Percentiles rank a stretch among this genome's conserved stretches.
These are phyloP conservation scores for Acidomyces sp. DNA, from an alignment of 495 filamentous ascomycete species.

Conservation along the genomic window DNA sequence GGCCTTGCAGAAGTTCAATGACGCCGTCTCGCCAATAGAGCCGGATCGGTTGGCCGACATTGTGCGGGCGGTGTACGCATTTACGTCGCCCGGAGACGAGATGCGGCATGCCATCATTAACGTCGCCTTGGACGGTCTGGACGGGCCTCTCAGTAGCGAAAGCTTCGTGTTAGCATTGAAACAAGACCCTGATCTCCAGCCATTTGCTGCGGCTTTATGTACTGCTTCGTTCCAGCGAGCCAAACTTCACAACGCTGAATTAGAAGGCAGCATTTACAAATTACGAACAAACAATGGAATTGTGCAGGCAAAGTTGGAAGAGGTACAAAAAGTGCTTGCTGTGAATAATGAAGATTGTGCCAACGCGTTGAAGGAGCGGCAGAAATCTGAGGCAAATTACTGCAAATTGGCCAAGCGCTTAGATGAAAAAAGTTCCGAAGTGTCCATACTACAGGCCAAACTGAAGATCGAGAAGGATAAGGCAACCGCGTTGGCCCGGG, in stretches of 20 bases:
- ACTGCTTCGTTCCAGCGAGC: neutral
- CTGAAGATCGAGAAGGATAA: no score
- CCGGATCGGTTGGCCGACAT: neutral
- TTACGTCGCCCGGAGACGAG: neutral
- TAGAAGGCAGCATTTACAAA: no score
- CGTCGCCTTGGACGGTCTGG: neutral
- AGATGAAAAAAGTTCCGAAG: no score
- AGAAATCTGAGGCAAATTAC: no score
- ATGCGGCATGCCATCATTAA: neutral
- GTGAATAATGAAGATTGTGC: no score
- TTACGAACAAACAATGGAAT: no score
- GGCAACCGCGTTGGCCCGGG: no score
- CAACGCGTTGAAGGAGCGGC: no score
- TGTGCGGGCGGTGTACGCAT: neutral
- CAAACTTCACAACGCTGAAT: neutral
- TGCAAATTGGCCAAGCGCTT: no score
- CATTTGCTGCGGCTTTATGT: neutral
- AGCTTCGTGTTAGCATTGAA: neutral
- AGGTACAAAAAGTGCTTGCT: no score
- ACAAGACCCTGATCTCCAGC: neutral
- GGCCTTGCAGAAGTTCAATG: conserved; percentile 1
- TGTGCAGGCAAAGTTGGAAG: no score
- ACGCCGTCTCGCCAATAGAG: neutral
- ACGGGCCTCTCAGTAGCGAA: neutral
- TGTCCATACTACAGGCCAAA: no score